Conservation (phyloP, 257 asterid species). For the Forsythia suspensa region DNA sequence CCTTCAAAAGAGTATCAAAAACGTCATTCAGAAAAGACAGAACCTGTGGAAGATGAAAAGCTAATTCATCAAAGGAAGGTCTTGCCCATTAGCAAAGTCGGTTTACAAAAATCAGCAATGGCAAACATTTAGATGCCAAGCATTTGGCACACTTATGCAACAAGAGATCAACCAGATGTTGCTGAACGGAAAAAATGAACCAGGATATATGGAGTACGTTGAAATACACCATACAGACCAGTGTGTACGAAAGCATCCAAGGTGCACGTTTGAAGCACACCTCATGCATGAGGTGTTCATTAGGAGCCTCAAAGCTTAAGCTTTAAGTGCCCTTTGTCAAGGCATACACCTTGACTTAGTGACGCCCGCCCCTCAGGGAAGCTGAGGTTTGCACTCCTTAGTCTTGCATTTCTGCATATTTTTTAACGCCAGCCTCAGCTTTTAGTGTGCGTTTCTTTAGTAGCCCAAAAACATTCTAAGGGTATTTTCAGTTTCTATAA, state of each 20-base stretch:
- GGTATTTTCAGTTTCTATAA: too few relatives aligned
- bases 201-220: neutral
- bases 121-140: slow-evolving; percentile 11
- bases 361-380: neutral
- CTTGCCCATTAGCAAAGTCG: neutral
- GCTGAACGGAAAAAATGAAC: neutral
- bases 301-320: neutral
- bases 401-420: neutral
- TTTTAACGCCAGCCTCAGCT: neutral
- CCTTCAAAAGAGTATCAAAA: slow-evolving; percentile 84
- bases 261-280: neutral
- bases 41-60: slow-evolving; percentile 53
- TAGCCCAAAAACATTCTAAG: neutral
- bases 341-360: neutral
- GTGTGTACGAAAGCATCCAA: neutral
- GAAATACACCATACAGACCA: neutral
- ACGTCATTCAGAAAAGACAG: slow-evolving; percentile 73
- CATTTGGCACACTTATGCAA: neutral
- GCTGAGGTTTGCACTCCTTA: neutral
- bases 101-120: slow-evolving; percentile 1
- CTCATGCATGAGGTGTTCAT: neutral
- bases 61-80: neutral
- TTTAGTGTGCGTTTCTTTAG: neutral
- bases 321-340: neutral
- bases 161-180: neutral